Percentiles rank a stretch among this genome's conserved stretches.
Evolutionary conservation across 495 filamentous ascomycete species (phyloP).

Genomic region (Polyplosphaeria fusca): DNA sequence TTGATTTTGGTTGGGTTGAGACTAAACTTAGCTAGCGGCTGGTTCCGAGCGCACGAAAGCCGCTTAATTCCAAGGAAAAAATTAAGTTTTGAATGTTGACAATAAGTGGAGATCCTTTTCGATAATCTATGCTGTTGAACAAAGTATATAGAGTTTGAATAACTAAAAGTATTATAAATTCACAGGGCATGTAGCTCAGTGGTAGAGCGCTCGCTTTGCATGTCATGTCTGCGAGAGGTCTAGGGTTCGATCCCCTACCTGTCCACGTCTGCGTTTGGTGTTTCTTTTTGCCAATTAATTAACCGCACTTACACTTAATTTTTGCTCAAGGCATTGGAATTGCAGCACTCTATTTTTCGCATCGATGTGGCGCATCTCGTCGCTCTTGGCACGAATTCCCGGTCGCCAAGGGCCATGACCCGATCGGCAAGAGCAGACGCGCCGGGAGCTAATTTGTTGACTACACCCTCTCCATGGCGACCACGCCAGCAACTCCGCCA

Average conservation of each 20-base stretch:
- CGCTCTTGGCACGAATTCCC: too few species aligned
- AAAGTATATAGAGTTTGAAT: not conserved
- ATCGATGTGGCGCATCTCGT: too few species aligned
- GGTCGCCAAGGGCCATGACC: too few species aligned
- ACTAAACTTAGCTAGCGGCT: not conserved
- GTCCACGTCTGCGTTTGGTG: conserved; percentile 29
- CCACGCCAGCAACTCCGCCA: not conserved
- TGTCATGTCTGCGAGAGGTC: conserved; percentile 36
- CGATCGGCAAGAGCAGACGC: conserved; percentile 8
- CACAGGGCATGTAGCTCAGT: conserved; percentile 39
- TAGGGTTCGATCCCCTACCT: conserved; percentile 39
- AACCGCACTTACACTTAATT: too few species aligned
- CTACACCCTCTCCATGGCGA: conserved; percentile 15
- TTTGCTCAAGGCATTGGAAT: too few species aligned
- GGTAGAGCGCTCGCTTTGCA: conserved; percentile 47
- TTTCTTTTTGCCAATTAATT: not conserved
- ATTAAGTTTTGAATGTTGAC: not conserved
- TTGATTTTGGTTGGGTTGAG: not conserved
- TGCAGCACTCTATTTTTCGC: too few species aligned
- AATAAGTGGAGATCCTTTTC: not conserved
- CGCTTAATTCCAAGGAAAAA: not conserved
- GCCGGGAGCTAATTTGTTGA: not conserved
- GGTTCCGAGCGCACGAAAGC: not conserved
- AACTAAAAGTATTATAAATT: not conserved
- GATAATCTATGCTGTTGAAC: not conserved